A percentile compares a stretch with the other conserved stretches of the same genome.
Conservation (phyloP, 371 early-diverging fungal species). For the Haplosporangium sp. region DNA sequence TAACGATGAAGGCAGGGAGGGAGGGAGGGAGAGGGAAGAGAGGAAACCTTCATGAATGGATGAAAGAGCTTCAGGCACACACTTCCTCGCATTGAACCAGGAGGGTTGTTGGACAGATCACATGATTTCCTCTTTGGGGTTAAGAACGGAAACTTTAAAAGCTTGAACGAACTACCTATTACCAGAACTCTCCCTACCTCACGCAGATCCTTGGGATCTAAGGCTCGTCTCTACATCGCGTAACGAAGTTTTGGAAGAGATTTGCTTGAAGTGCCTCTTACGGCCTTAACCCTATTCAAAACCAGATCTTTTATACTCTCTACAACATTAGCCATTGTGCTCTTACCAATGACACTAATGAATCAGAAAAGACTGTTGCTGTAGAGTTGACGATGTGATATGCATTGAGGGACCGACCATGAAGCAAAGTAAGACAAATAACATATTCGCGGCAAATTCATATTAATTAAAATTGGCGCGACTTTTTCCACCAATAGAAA, state of each 20-base stretch:
- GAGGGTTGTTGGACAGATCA: too few species aligned
- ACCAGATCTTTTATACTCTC: constrained; percentile 96
- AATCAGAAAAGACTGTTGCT: constrained; percentile 98
- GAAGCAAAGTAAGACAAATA: constrained; percentile 92
- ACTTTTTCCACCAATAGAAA: too few species aligned
- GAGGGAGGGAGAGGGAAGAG: too few species aligned
- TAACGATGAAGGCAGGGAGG: too few species aligned
- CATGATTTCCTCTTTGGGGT: too few species aligned
- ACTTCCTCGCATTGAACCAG: too few species aligned
- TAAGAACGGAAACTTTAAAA: too few species aligned
- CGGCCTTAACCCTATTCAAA: constrained; percentile 98
- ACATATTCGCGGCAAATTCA: too few species aligned
- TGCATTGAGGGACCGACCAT: constrained; percentile 72
- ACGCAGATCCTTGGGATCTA: constrained; percentile 90
- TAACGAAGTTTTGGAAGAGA: constrained; percentile 82
- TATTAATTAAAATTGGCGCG: too few species aligned
- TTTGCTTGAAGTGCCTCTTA: constrained; percentile 82
- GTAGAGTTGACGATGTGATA: constrained; percentile 95
- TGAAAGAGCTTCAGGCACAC: too few species aligned
- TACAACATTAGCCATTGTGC: constrained; percentile 90
- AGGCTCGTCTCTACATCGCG: constrained; percentile 88
- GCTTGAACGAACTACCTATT: constrained; percentile 31
- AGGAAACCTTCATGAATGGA: too few species aligned
- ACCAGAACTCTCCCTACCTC: constrained; percentile 83
- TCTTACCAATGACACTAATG: constrained; percentile 97